Evolutionary conservation across 192 early-diverging fungal species (phyloP).

Genomic region (Coemansia sp.): DNA sequence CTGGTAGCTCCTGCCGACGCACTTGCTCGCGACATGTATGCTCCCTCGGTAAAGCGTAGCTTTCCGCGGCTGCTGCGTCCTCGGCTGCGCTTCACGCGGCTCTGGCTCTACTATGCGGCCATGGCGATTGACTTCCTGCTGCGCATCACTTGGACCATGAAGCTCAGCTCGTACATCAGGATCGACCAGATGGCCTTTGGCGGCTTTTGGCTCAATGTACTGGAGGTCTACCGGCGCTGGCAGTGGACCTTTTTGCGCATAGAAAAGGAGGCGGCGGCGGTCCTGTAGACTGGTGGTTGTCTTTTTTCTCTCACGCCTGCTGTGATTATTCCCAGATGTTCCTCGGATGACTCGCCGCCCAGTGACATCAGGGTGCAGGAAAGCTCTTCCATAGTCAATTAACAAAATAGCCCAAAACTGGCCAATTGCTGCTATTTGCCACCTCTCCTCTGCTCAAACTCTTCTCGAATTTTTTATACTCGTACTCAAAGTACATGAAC

Average conservation of each 20-base stretch:
- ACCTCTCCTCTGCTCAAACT: not conserved
- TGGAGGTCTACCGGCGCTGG: conserved; percentile 87
- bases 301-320: conserved; percentile 6
- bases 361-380: conserved; percentile 1
- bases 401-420: no score
- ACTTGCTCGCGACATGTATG: conserved; percentile 2
- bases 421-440: no score
- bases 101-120: conserved; percentile 71
- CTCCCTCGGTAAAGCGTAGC: conserved; percentile 7
- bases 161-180: conserved; percentile 60
- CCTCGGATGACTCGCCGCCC: no score
- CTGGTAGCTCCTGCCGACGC: conserved; percentile 17
- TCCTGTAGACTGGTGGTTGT: not conserved
- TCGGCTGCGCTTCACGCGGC: conserved; percentile 61
- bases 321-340: no score
- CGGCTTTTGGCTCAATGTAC: conserved; percentile 71
- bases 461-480: not conserved
- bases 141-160: conserved; percentile 83
- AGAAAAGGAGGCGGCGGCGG: conserved; percentile 56
- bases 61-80: conserved; percentile 58
- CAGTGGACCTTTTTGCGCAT: conserved; percentile 93
- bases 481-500: not conserved
- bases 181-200: conserved; percentile 65
- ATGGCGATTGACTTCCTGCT: conserved; percentile 77
- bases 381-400: no score